Percentiles rank a stretch among this genome's conserved stretches.
Conservation (phyloP, 2,329 filamentous ascomycete genomes). For the Metarhizium rileyi region DNA sequence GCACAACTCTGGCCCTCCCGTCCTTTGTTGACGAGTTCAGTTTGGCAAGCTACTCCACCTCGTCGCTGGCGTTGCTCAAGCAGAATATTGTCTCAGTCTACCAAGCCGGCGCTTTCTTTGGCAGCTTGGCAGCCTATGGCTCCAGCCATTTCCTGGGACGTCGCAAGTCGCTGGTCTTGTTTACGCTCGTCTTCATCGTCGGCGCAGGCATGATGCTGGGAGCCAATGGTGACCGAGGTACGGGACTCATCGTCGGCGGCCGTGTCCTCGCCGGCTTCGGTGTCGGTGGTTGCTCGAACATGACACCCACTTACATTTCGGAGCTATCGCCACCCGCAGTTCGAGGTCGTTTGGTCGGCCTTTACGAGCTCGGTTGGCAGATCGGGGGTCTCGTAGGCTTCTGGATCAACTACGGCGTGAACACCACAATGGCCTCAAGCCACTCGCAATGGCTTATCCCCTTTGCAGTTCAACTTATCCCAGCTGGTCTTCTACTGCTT, state of each 20-base stretch:
- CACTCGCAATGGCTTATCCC: conserved; percentile 54
- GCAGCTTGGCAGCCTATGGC: conserved; percentile 12
- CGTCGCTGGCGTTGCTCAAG: conserved; percentile 48
- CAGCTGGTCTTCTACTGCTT: conserved; percentile 50
- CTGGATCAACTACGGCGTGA: conserved; percentile 46
- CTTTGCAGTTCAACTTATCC: conserved; percentile 58
- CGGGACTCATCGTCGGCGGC: conserved; percentile 15
- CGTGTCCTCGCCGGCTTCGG: conserved; percentile 15
- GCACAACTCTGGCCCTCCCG: conserved; percentile 60
- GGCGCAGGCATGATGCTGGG: conserved; percentile 28
- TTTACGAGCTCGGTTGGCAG: conserved; percentile 14
- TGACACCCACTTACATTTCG: conserved; percentile 15
- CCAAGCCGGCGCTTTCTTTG: conserved; percentile 34
- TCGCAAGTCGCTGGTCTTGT: conserved; percentile 12
- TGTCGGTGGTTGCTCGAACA: conserved; percentile 15
- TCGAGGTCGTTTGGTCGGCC: conserved; percentile 13
- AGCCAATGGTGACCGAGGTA: conserved; percentile 30
- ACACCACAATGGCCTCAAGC: conserved; percentile 34
- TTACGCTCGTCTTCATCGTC: conserved; percentile 11
- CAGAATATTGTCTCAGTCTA: conserved; percentile 74
- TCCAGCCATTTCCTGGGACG: conserved; percentile 12
- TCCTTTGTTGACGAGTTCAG: conserved; percentile 62
- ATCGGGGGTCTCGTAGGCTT: conserved; percentile 13
- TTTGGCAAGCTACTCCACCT: conserved; percentile 39
- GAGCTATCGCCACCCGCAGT: conserved; percentile 13